phyloP scores from a whole-genome alignment of 2,329 filamentous ascomycete species.

The Dactylellina drechsleri region DNA sequence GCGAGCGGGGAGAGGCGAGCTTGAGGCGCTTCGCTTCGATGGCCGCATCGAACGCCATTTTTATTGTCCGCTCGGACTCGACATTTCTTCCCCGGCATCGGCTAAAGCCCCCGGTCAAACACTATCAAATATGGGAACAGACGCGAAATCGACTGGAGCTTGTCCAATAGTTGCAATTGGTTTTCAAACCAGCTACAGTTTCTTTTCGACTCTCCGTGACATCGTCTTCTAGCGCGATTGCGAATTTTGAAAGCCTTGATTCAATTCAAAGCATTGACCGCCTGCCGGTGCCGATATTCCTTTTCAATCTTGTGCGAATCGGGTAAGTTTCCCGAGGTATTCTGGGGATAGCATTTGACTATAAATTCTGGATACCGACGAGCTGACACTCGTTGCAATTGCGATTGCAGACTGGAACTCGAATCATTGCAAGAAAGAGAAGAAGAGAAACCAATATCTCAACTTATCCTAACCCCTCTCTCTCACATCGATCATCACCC shows the following conservation, averaged over 20 bases:
- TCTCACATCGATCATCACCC: slow-evolving; percentile 19
- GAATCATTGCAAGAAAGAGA: not conserved
- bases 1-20: not conserved
- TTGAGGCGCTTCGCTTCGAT: slow-evolving; percentile 32
- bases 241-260: not conserved
- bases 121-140: slow-evolving; percentile 34
- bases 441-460: slow-evolving; percentile 16
- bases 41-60: slow-evolving; percentile 36
- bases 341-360: not conserved
- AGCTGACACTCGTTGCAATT: not conserved
- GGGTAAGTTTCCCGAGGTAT: slow-evolving; percentile 33
- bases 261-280: not conserved
- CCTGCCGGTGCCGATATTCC: not conserved
- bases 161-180: slow-evolving; percentile 51
- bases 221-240: not conserved
- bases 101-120: slow-evolving; percentile 50
- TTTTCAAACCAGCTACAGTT: slow-evolving; percentile 33
- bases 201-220: slow-evolving; percentile 6
- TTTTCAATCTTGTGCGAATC: slow-evolving; percentile 2
- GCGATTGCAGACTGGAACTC: not conserved
- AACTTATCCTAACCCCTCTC: slow-evolving; percentile 7
- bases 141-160: slow-evolving; percentile 31
- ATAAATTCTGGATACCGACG: slow-evolving; percentile 8
- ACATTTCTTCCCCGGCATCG: slow-evolving; percentile 50
- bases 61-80: slow-evolving; percentile 41